Evolutionary conservation across 2,329 filamentous ascomycete genomes (phyloP).

Genomic region (Annulohypoxylon truncatum): DNA sequence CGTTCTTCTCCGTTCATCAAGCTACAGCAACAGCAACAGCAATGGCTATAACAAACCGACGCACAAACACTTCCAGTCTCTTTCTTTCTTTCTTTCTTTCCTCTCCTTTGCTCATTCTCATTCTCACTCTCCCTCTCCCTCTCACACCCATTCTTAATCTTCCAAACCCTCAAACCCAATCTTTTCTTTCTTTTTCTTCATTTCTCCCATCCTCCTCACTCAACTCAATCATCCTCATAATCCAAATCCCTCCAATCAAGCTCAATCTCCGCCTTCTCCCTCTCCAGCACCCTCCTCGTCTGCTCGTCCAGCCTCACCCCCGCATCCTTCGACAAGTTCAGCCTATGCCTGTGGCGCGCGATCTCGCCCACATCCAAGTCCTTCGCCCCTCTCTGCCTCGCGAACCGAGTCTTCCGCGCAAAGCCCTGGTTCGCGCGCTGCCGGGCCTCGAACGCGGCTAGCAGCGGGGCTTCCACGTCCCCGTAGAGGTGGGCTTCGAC

Average conservation of each 20-base stretch:
- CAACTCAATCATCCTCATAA: constrained; percentile 26
- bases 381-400: constrained; percentile 5
- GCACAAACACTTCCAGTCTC: constrained; percentile 16
- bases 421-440: constrained; percentile 57
- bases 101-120: background rate
- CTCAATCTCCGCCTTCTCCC: constrained; percentile 42
- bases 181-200: too few species aligned
- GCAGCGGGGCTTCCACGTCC: constrained; percentile 58
- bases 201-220: background rate
- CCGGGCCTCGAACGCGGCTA: constrained; percentile 55
- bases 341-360: background rate
- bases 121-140: background rate
- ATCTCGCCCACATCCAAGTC: background rate
- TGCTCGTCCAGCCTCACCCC: constrained; percentile 22
- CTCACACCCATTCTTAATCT: background rate
- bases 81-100: constrained; percentile 32
- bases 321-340: background rate
- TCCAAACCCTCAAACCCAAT: too few species aligned
- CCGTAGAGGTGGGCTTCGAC: constrained; percentile 60
- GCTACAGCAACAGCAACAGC: background rate
- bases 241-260: constrained; percentile 39
- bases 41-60: background rate
- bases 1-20: background rate
- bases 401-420: background rate
- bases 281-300: constrained; percentile 37